Evolutionary conservation across 257 asterid species (phyloP).

Genomic region (Solanum paucissectum): DNA sequence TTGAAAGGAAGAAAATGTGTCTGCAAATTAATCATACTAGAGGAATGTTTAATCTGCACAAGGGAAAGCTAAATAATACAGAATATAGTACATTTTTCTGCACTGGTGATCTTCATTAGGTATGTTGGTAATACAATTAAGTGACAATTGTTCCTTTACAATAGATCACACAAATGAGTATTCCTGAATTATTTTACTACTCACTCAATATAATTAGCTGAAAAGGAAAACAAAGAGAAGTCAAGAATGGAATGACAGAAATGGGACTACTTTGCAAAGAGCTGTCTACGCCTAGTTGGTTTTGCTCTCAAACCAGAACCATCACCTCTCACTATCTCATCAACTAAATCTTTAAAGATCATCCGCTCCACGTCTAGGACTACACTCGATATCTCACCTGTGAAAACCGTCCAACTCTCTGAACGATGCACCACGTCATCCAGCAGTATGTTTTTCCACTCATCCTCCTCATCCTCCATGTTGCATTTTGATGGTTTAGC

Average conservation of each 20-base stretch:
- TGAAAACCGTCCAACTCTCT: conserved; percentile 44
- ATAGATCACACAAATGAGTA: neutral
- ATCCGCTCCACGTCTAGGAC: conserved; percentile 72
- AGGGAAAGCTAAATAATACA: neutral
- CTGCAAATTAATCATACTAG: neutral
- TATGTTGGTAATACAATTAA: neutral
- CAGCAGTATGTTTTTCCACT: conserved; percentile 44
- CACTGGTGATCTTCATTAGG: neutral
- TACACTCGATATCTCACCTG: conserved; percentile 49
- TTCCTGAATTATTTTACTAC: conserved; percentile 1
- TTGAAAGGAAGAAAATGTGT: neutral
- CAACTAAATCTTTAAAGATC: conserved; percentile 75
- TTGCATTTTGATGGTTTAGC: conserved; percentile 26
- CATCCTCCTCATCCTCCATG: conserved; percentile 41
- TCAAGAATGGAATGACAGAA: neutral
- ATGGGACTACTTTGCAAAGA: conserved; percentile 28
- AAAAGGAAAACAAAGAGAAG: neutral
- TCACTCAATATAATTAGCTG: conserved; percentile 1
- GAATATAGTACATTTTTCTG: neutral
- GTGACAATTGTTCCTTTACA: neutral
- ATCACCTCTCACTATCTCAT: conserved; percentile 71
- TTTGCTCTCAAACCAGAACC: conserved; percentile 35
- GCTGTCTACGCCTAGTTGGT: conserved; percentile 37
- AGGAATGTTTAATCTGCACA: neutral
- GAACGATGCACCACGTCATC: conserved; percentile 46